A percentile compares a stretch with the other conserved stretches of the same genome.
Conservation (phyloP, 2,329 filamentous ascomycete genomes). For the Fusarium napiforme region DNA sequence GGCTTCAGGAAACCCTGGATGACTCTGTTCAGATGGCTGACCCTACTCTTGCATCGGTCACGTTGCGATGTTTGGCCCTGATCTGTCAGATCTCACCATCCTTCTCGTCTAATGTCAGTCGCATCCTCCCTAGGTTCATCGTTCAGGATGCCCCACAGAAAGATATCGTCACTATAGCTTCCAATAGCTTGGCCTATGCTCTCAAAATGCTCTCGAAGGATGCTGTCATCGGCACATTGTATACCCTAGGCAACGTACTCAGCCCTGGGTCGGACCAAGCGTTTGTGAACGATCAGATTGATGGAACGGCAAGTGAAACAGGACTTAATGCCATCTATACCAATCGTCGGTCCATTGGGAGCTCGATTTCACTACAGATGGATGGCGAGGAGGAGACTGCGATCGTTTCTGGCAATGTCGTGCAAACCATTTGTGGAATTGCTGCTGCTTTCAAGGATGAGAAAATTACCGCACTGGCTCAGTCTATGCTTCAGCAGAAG, state of each 20-base stretch:
- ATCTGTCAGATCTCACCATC: slow-evolving; percentile 79
- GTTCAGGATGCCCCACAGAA: slow-evolving; percentile 81
- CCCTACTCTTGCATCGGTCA: slow-evolving; percentile 77
- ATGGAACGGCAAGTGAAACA: slow-evolving; percentile 55
- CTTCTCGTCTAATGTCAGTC: slow-evolving; percentile 79
- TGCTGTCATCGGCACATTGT: slow-evolving; percentile 92
- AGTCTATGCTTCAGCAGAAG: slow-evolving; percentile 97
- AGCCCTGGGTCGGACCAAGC: slow-evolving; percentile 74
- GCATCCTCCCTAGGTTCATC: slow-evolving; percentile 85
- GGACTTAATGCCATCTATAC: slow-evolving; percentile 59
- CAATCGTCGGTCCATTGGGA: slow-evolving; percentile 72
- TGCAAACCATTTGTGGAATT: slow-evolving; percentile 94
- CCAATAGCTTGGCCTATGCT: slow-evolving; percentile 84
- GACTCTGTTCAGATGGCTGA: slow-evolving; percentile 87
- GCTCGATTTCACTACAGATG: slow-evolving; percentile 81
- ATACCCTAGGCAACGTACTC: slow-evolving; percentile 94
- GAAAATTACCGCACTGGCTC: slow-evolving; percentile 91
- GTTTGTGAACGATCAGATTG: slow-evolving; percentile 63
- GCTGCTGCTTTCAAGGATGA: slow-evolving; percentile 83
- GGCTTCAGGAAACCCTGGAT: slow-evolving; percentile 84
- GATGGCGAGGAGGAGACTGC: slow-evolving; percentile 82
- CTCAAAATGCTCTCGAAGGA: slow-evolving; percentile 88
- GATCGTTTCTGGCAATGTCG: slow-evolving; percentile 83
- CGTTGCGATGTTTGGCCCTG: slow-evolving; percentile 84
- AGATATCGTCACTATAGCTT: slow-evolving; percentile 78